Evolutionary conservation across 2,329 filamentous ascomycete genomes (phyloP).

Genomic region (Magnaporthiopsis incrustans): DNA sequence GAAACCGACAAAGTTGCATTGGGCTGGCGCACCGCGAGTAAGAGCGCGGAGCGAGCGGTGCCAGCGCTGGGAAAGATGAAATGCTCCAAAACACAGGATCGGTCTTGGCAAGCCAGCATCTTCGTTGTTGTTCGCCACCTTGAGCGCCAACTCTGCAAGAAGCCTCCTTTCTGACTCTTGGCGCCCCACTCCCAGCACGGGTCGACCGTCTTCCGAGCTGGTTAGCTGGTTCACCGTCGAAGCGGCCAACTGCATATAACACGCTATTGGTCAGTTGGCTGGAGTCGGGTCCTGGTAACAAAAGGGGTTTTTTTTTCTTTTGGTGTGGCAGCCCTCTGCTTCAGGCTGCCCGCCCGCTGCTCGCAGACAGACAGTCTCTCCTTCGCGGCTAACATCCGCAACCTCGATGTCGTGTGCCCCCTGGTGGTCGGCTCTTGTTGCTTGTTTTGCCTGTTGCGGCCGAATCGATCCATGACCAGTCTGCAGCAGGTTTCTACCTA

Average conservation of each 20-base stretch:
- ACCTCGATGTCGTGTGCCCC: no score
- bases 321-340: neutral
- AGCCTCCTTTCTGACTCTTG: neutral
- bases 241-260: neutral
- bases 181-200: neutral
- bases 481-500: no score
- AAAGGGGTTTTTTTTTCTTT: no score
- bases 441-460: neutral
- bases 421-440: neutral
- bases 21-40: neutral
- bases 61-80: neutral
- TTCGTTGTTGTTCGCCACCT: neutral
- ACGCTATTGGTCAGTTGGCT: neutral
- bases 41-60: neutral
- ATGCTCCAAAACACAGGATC: neutral
- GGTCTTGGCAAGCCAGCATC: neutral
- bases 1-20: neutral
- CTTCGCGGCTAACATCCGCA: no score
- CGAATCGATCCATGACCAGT: no score
- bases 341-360: no score
- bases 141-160: neutral
- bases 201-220: neutral
- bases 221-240: no score
- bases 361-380: neutral
- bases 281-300: no score